These are phyloP conservation scores for Zygosaccharomyces bailii DNA, from an alignment of 805 yeast species.

Conservation along the genomic window DNA sequence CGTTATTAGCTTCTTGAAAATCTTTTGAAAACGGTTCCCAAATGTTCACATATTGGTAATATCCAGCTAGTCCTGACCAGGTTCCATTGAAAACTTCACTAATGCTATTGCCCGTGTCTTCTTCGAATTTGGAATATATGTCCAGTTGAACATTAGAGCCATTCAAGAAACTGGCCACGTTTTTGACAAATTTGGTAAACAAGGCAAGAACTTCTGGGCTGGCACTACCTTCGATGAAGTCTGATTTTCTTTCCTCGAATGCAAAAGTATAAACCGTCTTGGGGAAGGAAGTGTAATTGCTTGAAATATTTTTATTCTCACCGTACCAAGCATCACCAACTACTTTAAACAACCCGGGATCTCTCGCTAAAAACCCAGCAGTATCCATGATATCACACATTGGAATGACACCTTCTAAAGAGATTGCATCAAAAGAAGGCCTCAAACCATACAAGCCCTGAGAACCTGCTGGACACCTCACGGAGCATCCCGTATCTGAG, in stretches of 20 bases:
- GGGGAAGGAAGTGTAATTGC: constrained; percentile 1
- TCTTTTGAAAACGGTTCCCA: constrained; percentile 5
- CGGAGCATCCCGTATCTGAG: constrained; percentile 5
- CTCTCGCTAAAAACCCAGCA: constrained; percentile 3
- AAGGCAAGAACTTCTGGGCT: constrained; percentile 4
- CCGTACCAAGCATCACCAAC: constrained; percentile 5
- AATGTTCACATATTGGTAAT: constrained; percentile 4
- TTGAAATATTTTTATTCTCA: constrained; percentile 4
- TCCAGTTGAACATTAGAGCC: constrained; percentile 1
- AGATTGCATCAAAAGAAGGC: constrained; percentile 5
- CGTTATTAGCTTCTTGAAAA: constrained; percentile 5
- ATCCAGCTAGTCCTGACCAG: constrained; percentile 5
- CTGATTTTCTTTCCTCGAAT: constrained; percentile 3
- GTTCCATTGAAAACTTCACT: constrained; percentile 1
- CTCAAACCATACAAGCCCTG: constrained; percentile 4
- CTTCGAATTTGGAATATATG: constrained; percentile 2
- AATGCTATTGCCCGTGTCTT: constrained; percentile 3
- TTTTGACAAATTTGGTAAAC: constrained; percentile 2
- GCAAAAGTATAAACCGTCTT: constrained; percentile 5
- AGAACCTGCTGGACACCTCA: constrained; percentile 6
- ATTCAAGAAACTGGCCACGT: constrained; percentile 3
- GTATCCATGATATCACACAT: constrained; percentile 5
- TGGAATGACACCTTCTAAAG: constrained; percentile 5
- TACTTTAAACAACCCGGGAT: constrained; percentile 1
- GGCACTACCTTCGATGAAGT: constrained; percentile 5